A percentile compares a stretch with the other conserved stretches of the same genome.
phyloP scores from a whole-genome alignment of 2,329 filamentous ascomycete species.

The Cercospora canescens region DNA sequence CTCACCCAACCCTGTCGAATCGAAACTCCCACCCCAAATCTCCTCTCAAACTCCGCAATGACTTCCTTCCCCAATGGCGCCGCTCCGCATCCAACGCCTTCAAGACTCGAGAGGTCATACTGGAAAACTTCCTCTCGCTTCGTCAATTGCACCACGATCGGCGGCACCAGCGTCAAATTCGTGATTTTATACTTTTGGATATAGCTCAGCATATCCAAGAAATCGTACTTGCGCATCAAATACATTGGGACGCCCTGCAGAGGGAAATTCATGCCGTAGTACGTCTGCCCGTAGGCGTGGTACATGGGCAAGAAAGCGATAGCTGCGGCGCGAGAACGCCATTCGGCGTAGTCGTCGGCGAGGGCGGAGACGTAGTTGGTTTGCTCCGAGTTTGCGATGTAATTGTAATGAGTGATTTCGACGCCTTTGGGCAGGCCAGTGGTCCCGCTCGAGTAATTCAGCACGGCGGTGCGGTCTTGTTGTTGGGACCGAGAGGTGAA shows the following conservation, averaged over 20 bases:
- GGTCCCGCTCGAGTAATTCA: constrained; percentile 79
- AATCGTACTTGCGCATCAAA: constrained; percentile 51
- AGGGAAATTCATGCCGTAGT: constrained; percentile 32
- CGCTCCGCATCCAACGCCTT: constrained; percentile 58
- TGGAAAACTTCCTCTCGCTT: constrained; percentile 57
- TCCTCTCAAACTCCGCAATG: constrained; percentile 32
- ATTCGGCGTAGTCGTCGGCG: constrained; percentile 51
- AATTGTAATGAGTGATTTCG: constrained; percentile 75
- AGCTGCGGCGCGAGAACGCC: constrained; percentile 24
- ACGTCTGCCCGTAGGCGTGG: constrained; percentile 60
- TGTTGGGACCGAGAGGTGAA: constrained; percentile 20
- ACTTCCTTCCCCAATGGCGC: constrained; percentile 53
- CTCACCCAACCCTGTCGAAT: constrained; percentile 56
- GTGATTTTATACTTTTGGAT: constrained; percentile 70
- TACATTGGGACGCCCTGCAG: constrained; percentile 28
- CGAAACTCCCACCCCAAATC: constrained; percentile 57
- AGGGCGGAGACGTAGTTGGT: constrained; percentile 49
- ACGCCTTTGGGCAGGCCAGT: constrained; percentile 85
- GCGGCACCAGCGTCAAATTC: constrained; percentile 69
- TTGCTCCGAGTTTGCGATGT: constrained; percentile 70
- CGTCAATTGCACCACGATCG: constrained; percentile 68
- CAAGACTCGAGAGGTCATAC: constrained; percentile 62
- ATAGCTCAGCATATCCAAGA: constrained; percentile 56
- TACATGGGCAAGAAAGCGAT: constrained; percentile 75
- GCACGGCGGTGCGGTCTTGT: constrained; percentile 60